Conservation (phyloP, 139 green algal species). For the Closterium sp. region DNA sequence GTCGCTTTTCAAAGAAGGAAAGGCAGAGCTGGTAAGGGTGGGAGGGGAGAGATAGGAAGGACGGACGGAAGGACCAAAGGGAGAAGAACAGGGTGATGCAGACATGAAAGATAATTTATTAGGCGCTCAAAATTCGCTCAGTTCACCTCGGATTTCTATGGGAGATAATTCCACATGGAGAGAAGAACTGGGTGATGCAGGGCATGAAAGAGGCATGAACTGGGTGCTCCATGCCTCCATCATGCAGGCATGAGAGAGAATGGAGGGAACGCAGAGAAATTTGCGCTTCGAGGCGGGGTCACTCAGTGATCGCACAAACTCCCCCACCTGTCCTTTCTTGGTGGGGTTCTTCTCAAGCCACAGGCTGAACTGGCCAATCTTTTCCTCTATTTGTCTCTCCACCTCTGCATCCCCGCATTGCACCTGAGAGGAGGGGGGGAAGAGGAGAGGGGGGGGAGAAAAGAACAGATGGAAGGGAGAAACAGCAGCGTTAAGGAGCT, state of each 20-base stretch:
- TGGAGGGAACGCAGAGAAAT: too few relatives aligned
- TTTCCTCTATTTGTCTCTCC: constrained; percentile 68
- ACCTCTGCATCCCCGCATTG: constrained; percentile 71
- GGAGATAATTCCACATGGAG: too few relatives aligned
- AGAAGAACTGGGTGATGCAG: too few relatives aligned
- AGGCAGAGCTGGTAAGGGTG: not conserved
- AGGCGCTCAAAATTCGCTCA: too few relatives aligned
- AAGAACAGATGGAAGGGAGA: not conserved
- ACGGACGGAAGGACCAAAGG: not conserved
- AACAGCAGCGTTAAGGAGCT: not conserved
- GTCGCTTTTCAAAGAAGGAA: not conserved
- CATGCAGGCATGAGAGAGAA: too few relatives aligned
- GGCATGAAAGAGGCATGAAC: too few relatives aligned
- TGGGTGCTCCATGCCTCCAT: too few relatives aligned
- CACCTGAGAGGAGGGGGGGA: constrained; percentile 59
- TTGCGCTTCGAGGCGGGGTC: too few relatives aligned
- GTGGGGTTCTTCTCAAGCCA: constrained; percentile 61
- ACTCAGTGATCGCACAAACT: too few relatives aligned
- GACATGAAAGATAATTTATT: not conserved
- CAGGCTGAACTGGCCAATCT: constrained; percentile 64
- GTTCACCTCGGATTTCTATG: too few relatives aligned
- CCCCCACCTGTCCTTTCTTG: constrained; percentile 43
- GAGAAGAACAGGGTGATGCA: not conserved
- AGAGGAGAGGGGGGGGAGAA: not conserved
- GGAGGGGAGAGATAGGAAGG: not conserved